A percentile compares a stretch with the other conserved stretches of the same genome.
Conservation (phyloP, 179 eudicot genomes). For the Spinacia oleracea region DNA sequence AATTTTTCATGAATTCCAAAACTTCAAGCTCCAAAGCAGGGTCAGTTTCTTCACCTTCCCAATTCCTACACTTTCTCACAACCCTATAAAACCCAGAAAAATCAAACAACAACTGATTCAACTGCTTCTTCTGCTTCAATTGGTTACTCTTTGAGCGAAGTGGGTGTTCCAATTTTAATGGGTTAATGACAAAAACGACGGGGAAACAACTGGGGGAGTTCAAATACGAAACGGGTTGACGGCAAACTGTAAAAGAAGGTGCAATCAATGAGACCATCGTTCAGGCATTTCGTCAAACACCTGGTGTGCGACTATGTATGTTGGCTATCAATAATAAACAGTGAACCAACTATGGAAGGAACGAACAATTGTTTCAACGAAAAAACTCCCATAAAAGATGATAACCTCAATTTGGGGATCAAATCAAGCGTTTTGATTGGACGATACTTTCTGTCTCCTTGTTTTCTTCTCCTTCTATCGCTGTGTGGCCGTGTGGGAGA, state of each 20-base stretch:
- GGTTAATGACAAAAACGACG: conserved; percentile 16
- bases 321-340: background rate
- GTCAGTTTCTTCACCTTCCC: conserved; percentile 41
- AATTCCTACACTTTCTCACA: conserved; percentile 38
- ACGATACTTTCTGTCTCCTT: background rate
- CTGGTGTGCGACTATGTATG: conserved; percentile 22
- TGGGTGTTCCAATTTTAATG: conserved; percentile 17
- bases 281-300: conserved; percentile 97
- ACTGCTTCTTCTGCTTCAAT: conserved; percentile 21
- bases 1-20: conserved; percentile 73
- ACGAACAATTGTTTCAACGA: conserved; percentile 36
- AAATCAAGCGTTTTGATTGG: conserved; percentile 13
- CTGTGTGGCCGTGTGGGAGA: too few species aligned
- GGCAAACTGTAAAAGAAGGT: conserved; percentile 23
- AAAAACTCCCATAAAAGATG: conserved; percentile 13
- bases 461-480: too few species aligned
- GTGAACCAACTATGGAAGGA: conserved; percentile 29
- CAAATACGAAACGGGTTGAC: conserved; percentile 25
- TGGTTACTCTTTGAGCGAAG: conserved; percentile 12
- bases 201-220: conserved; percentile 14
- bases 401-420: background rate
- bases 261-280: conserved; percentile 59
- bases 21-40: conserved; percentile 60
- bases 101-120: conserved; percentile 25
- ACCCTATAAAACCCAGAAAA: conserved; percentile 31